Base-by-base conservation (phyloP, 2,329 filamentous ascomycete genomes). In the Penicillium sp. region DNA sequence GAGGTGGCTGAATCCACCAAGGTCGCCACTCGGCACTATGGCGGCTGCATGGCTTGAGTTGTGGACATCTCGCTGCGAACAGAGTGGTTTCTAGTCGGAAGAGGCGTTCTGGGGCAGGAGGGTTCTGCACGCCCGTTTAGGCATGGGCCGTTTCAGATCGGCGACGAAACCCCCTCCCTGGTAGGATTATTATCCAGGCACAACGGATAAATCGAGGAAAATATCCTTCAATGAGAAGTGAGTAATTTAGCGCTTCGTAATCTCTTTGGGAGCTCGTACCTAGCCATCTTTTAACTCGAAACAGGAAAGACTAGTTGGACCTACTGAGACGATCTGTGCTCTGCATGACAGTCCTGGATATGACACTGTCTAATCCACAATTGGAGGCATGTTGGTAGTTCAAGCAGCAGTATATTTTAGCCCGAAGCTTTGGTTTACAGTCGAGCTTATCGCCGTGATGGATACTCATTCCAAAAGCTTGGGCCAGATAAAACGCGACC, bases 81-180 rank as follows among this genome's bases (percentile, higher is more conserved):
- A 49, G 35, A 26, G 24, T 30, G 22, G 35, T 28, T 60, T 33
- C 35, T 53, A 10, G 49, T 22, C 35, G 45, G 13, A 56, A 28
- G 40, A 35, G 56, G 56, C 57, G 58, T 59, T 56, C 53, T 55
- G 60, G 57, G 50, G 56, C 49, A 49, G 24, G 38, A 30, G 37
- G 42, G 4, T 56, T 64, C 61, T 60, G 49, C 45, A 59, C 24
- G 37, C 51, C 56, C 26, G 1, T 63, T 63, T 49, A 28, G 64
- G 58, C 9, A 63, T 56, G 58, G 56, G 47, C 55, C 54, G 67
- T 69, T 69, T 68, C 67, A 67, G 59, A 44, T 63, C 62, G 40
- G 62, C 38, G 45, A 64, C 55, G 22, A 44, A 24, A 56, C 56
- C 61, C 59, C 57, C 64, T 62, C 53, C 33, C 19, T 33, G 56